phyloP scores from a whole-genome alignment of 2,329 filamentous ascomycete species.

The Beauveria varroae region DNA sequence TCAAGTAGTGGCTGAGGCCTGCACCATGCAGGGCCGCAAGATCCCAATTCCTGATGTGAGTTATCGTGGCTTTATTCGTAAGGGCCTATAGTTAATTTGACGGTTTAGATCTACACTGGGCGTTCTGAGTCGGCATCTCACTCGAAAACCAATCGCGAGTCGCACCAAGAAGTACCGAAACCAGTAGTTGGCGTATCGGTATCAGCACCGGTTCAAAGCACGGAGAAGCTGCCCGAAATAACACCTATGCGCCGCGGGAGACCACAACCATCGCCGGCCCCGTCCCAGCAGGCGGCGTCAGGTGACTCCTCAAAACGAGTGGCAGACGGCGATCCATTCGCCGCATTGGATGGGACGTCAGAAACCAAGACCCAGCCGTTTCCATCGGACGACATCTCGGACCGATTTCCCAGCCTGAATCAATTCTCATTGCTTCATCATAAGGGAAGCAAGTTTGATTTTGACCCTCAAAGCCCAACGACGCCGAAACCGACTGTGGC shows the following conservation, averaged over 20 bases:
- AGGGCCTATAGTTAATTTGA: conserved; percentile 1
- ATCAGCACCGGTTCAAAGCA: conserved; percentile 62
- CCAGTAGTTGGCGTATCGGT: conserved; percentile 74
- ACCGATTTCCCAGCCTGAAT: conserved; percentile 82
- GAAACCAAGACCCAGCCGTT: conserved; percentile 33
- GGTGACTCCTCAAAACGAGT: conserved; percentile 61
- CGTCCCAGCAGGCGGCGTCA: conserved; percentile 26
- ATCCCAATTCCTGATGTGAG: conserved; percentile 84
- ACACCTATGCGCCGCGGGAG: conserved; percentile 90
- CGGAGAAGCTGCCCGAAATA: conserved; percentile 75
- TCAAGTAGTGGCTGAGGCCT: conserved; percentile 80
- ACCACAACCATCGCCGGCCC: conserved; percentile 28
- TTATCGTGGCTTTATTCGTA: conserved; percentile 10
- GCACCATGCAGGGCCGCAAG: conserved; percentile 79
- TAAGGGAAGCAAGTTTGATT: conserved; percentile 75
- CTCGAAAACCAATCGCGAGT: conserved; percentile 31
- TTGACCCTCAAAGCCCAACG: conserved; percentile 50
- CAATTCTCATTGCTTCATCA: conserved; percentile 90
- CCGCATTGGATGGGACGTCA: conserved; percentile 65
- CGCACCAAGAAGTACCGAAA: conserved; percentile 38
- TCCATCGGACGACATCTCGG: conserved; percentile 70
- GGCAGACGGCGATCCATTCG: conserved; percentile 75
- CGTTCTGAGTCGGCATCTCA: conserved; percentile 44
- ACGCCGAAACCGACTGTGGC: conserved; percentile 41
- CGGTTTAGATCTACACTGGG: conserved; percentile 52